Evolutionary conservation across 495 filamentous ascomycete species (phyloP).

Genomic region (Halenospora varia): DNA sequence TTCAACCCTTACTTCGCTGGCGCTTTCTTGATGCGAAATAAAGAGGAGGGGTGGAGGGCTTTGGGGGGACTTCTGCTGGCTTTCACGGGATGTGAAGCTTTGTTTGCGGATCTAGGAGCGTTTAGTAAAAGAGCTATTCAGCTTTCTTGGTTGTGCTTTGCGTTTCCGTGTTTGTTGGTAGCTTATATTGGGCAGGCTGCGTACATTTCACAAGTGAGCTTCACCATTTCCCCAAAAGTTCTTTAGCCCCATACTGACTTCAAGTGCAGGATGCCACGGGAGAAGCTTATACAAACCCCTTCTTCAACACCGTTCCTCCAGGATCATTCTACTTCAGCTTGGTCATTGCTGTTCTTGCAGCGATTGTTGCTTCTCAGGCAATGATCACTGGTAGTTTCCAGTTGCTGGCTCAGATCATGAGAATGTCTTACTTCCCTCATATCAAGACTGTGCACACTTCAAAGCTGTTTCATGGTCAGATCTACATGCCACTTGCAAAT

Average conservation of each 20-base stretch:
- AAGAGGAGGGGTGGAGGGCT: conserved; percentile 57
- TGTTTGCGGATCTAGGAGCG: conserved; percentile 72
- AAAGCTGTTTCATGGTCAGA: conserved; percentile 60
- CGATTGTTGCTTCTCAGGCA: conserved; percentile 72
- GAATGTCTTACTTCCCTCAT: conserved; percentile 66
- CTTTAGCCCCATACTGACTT: neutral
- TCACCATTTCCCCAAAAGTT: neutral
- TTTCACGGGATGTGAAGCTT: conserved; percentile 71
- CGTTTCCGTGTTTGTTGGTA: conserved; percentile 64
- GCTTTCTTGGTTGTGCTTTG: conserved; percentile 58
- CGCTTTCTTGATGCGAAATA: conserved; percentile 57
- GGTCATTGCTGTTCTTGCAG: conserved; percentile 62
- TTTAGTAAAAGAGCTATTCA: conserved; percentile 60
- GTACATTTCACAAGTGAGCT: conserved; percentile 49
- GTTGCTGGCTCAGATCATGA: conserved; percentile 69
- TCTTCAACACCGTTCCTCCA: conserved; percentile 62
- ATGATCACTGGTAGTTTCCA: conserved; percentile 73
- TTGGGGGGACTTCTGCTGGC: conserved; percentile 68
- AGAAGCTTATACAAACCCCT: conserved; percentile 62
- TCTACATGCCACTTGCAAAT: conserved; percentile 69
- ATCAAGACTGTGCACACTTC: conserved; percentile 66
- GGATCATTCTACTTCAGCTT: conserved; percentile 64
- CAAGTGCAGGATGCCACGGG: conserved; percentile 37
- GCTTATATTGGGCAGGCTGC: conserved; percentile 74
- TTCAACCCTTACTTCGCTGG: conserved; percentile 65